A percentile compares a stretch with the other conserved stretches of the same genome.
Conservation (phyloP, 495 filamentous ascomycete genomes). For the Usnea hakonensis region DNA sequence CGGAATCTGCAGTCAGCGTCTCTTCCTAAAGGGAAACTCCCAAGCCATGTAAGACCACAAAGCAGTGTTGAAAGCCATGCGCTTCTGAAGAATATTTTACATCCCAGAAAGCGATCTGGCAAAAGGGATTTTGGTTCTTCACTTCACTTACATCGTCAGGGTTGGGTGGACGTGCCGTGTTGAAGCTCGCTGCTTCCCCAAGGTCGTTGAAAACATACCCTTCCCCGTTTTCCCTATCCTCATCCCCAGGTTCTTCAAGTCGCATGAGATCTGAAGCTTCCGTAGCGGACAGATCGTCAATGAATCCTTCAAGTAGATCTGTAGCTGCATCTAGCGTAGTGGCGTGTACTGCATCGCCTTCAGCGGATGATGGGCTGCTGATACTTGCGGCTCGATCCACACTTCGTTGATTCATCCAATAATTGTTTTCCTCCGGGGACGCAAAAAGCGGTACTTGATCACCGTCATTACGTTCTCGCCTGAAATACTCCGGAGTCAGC, state of each 20-base stretch:
- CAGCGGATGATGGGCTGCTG: conserved; percentile 7
- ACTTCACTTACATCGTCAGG: conserved; percentile 8
- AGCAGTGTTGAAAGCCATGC: background rate
- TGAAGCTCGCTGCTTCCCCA: conserved; percentile 32
- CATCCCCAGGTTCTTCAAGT: conserved; percentile 28
- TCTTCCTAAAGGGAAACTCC: background rate
- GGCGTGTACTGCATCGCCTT: conserved; percentile 2
- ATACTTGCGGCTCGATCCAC: conserved; percentile 11
- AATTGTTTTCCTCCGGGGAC: conserved; percentile 36
- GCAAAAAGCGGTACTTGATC: conserved; percentile 67
- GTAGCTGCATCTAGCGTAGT: conserved; percentile 19
- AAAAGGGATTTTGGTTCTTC: background rate
- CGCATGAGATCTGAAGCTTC: conserved; percentile 17
- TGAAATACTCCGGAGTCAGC: background rate
- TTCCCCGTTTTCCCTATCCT: conserved; percentile 34
- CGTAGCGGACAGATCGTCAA: conserved; percentile 25
- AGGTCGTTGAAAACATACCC: conserved; percentile 38
- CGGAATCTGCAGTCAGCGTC: conserved; percentile 18
- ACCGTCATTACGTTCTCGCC: conserved; percentile 47
- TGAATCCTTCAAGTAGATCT: conserved; percentile 20
- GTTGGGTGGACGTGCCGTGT: conserved; percentile 29
- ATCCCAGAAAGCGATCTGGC: background rate
- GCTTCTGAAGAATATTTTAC: background rate
- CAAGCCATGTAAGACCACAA: background rate
- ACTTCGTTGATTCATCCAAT: background rate